Evolutionary conservation across 768 basidiomycete species (phyloP).

Genomic region (Xanthoconium stramineum): DNA sequence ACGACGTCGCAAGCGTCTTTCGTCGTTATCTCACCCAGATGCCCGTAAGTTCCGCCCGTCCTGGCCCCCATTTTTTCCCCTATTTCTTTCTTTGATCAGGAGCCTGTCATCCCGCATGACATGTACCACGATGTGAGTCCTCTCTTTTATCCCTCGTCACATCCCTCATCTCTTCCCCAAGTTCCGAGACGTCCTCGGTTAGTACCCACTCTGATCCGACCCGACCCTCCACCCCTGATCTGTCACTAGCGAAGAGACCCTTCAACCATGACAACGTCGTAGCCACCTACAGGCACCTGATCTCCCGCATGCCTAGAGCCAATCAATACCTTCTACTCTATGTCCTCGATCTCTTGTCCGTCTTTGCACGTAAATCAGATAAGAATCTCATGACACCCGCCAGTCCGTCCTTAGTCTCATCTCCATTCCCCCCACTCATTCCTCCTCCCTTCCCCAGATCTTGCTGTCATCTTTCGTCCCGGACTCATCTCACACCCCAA

Average conservation of each 20-base stretch:
- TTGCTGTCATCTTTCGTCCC: constrained; percentile 96
- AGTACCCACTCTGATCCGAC: constrained; percentile 17
- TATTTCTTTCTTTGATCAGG: constrained; percentile 44
- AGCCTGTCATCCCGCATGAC: constrained; percentile 90
- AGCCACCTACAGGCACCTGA: constrained; percentile 77
- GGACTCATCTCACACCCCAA: constrained; percentile 87
- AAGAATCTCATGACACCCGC: constrained; percentile 95
- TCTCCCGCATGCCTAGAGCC: constrained; percentile 77
- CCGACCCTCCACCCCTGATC: constrained; percentile 14
- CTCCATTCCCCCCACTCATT: not conserved
- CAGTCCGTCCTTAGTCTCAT: constrained; percentile 51
- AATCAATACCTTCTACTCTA: constrained; percentile 98
- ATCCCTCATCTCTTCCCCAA: constrained; percentile 27
- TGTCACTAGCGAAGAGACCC: constrained; percentile 55
- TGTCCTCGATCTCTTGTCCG: constrained; percentile 91
- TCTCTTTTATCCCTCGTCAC: constrained; percentile 1
- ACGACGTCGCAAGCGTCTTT: constrained; percentile 97
- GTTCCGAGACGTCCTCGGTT: constrained; percentile 81
- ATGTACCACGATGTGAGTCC: constrained; percentile 81
- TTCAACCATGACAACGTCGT: constrained; percentile 72
- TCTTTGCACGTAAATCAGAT: constrained; percentile 88
- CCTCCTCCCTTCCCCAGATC: constrained; percentile 48
- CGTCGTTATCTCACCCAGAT: constrained; percentile 93
- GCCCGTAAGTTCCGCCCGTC: constrained; percentile 63
- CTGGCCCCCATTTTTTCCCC: not conserved